Evolutionary conservation across 2,329 filamentous ascomycete genomes (phyloP).

Genomic region (Microsporum ferrugineum): DNA sequence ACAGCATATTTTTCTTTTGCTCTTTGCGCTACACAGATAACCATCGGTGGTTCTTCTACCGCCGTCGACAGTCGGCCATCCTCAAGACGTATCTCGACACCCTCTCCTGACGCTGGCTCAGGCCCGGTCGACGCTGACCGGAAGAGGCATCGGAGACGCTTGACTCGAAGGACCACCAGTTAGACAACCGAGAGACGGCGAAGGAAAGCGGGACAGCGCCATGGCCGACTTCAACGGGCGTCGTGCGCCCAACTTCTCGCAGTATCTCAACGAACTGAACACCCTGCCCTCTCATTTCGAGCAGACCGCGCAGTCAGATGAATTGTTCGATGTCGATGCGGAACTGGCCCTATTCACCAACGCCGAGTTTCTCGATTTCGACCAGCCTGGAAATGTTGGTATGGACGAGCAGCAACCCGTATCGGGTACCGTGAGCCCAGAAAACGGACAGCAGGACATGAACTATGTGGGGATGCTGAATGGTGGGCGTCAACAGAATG

Average conservation of each 20-base stretch:
- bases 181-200: not conserved
- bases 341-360: conserved; percentile 73
- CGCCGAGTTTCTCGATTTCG: conserved; percentile 70
- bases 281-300: conserved; percentile 54
- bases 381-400: conserved; percentile 34
- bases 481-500: conserved; percentile 24
- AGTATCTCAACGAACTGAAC: conserved; percentile 81
- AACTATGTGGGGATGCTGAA: conserved; percentile 34
- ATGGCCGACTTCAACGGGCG: conserved; percentile 70
- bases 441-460: conserved; percentile 20
- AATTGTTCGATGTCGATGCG: conserved; percentile 53
- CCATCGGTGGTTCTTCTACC: too few relatives aligned
- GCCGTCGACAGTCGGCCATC: too few relatives aligned
- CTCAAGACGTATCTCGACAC: not conserved
- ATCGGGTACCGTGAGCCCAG: conserved; percentile 17
- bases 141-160: not conserved
- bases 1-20: too few relatives aligned
- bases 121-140: not conserved
- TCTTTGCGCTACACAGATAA: too few relatives aligned
- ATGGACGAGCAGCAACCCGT: conserved; percentile 12
- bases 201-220: conserved; percentile 2
- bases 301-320: conserved; percentile 46
- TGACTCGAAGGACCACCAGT: not conserved
- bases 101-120: not conserved
- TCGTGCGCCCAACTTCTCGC: conserved; percentile 74